Conservation (phyloP, 495 filamentous ascomycete genomes). For the Penicillium verhagenii region DNA sequence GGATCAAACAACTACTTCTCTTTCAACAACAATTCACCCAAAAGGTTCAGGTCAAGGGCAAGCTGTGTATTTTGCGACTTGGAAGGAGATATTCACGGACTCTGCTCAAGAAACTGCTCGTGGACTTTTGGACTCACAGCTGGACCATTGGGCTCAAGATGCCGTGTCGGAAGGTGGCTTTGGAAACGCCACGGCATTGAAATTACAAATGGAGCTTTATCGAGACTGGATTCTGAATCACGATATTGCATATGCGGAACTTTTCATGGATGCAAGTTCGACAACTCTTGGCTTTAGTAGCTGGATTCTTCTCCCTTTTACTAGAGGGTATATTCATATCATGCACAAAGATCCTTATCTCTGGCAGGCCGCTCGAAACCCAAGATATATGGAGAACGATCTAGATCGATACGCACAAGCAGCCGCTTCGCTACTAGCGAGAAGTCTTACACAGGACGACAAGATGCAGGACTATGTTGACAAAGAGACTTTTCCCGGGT, state of each 20-base stretch:
- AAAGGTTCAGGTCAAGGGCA: neutral
- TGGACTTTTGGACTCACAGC: neutral
- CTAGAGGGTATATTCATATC: neutral
- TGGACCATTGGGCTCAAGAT: neutral
- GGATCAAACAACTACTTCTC: neutral
- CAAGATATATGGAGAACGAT: neutral
- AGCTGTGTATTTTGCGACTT: neutral
- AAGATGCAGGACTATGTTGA: neutral
- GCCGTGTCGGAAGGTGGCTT: neutral
- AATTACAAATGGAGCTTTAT: slow-evolving; percentile 9
- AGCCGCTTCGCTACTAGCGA: neutral
- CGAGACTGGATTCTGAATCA: slow-evolving; percentile 14
- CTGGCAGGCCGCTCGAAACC: neutral
- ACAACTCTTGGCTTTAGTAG: neutral
- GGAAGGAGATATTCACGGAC: neutral
- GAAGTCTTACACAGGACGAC: neutral
- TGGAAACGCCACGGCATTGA: slow-evolving; percentile 6
- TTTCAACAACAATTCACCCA: neutral
- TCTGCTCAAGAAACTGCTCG: neutral
- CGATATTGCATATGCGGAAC: slow-evolving; percentile 13
- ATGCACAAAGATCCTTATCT: neutral
- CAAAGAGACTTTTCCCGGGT: slow-evolving; percentile 20
- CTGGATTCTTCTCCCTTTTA: slow-evolving; percentile 1
- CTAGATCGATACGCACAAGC: neutral
- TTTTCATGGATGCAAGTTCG: slow-evolving; percentile 12